Conservation (phyloP, 306 rosid species). For the Fragaria ananassa region DNA sequence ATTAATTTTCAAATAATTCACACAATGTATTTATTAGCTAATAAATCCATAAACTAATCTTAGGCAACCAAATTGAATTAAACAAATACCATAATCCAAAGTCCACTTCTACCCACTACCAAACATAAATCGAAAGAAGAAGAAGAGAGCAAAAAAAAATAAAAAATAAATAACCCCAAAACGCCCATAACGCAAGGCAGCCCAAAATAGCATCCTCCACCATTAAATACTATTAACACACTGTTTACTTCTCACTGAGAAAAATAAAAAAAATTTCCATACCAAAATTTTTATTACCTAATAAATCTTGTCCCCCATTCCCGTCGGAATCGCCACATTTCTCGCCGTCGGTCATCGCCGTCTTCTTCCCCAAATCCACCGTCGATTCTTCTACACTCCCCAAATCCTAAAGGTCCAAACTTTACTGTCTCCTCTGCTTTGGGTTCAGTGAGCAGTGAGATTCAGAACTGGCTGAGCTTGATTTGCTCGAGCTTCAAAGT, state of each 20-base stretch:
- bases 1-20: not conserved
- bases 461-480: constrained; percentile 41
- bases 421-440: constrained; percentile 19
- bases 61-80: constrained; percentile 6
- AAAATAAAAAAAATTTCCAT: constrained; percentile 14
- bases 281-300: constrained; percentile 24
- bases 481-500: constrained; percentile 51
- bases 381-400: constrained; percentile 3
- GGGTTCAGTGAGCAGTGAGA: constrained; percentile 41
- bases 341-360: constrained; percentile 23
- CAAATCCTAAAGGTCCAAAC: constrained; percentile 20
- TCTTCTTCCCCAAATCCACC: constrained; percentile 33
- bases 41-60: not conserved
- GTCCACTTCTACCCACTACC: constrained; percentile 34
- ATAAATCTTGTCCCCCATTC: constrained; percentile 22
- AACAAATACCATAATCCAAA: constrained; percentile 16
- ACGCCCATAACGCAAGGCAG: constrained; percentile 33
- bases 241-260: constrained; percentile 35
- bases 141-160: not conserved
- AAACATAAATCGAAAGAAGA: constrained; percentile 12
- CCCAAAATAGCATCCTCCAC: constrained; percentile 27
- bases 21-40: constrained; percentile 12
- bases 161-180: not conserved
- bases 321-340: constrained; percentile 44
- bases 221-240: constrained; percentile 35